Base-by-base conservation (phyloP, 768 basidiomycete genomes). In the Epithele typhae region DNA sequence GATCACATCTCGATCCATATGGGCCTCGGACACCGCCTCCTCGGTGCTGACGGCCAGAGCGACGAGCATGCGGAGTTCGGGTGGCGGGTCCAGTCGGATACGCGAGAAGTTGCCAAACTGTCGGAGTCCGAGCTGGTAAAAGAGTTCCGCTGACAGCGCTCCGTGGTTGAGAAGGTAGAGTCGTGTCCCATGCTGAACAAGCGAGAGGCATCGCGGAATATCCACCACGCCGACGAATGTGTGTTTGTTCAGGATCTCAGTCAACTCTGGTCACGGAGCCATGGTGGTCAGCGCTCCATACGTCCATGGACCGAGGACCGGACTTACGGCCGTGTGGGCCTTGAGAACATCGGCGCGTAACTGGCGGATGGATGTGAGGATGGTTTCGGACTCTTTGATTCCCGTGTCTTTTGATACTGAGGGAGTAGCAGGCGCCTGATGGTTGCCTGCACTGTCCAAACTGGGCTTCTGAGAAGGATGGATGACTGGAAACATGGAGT, bases 171-270 rank as follows among this genome's bases (percentile, higher is more conserved):
- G 75, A 11, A 97, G 75, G 63, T 92, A 99, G 1, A 99, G 69
- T 52, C 92, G 88, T 0, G 90, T 96, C 22, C 81, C 77, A 61
- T 90, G 79, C 63, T 98, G 96, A 2, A 99, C 71, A 25, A 97
- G 66, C 3, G 92, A 88, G 2, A 92, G 69, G 55, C 81, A 86
- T 23, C 79, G 76, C 19, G 76, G 61, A 8, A 81, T 66, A 59
- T 95, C 92, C 7, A 92, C 89, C 30, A 97, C 81, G 2, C 95
- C 94, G 25, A 98, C 92, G 57, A 96, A 96, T 0, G 81, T 87
- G 58, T 96, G 92, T 40, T 89, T 84, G 53, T 83, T 76, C 25
- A 98, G 59, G 37, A 98, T 87, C 58, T 92, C 89, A 0, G 80
- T 77, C 32, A 98, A 68, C 39, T 81, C 95, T 97, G 19, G 3